phyloP scores from a whole-genome alignment of 208 protist genomes.

The Crithidia bombi region DNA sequence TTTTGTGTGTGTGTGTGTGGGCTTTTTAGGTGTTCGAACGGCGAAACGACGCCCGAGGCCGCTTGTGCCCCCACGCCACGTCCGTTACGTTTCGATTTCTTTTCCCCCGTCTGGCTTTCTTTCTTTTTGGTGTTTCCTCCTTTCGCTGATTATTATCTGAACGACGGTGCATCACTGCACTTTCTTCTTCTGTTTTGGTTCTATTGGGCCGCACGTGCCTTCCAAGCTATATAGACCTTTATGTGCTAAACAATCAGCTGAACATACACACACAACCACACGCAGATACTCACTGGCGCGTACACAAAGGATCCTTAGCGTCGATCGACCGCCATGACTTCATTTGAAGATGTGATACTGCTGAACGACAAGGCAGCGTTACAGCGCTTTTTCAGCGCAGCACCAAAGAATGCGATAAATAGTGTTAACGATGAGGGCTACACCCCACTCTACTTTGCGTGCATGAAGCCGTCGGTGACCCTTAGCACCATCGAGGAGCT shows the following conservation, averaged over 20 bases:
- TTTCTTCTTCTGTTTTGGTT: neutral
- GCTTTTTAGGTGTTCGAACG: too few species aligned
- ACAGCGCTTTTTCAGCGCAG: slow-evolving; percentile 13
- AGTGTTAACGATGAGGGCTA: slow-evolving; percentile 58
- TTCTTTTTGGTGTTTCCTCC: too few species aligned
- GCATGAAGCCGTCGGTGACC: slow-evolving; percentile 73
- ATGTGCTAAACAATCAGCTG: too few species aligned
- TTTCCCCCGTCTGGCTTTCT: too few species aligned
- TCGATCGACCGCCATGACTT: slow-evolving; percentile 13
- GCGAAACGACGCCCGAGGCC: too few species aligned
- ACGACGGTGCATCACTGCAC: neutral
- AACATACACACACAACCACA: too few species aligned
- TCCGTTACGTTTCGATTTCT: too few species aligned
- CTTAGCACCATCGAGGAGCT: slow-evolving; percentile 52
- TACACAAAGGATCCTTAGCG: neutral
- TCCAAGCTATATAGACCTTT: too few species aligned
- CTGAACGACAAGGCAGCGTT: slow-evolving; percentile 35
- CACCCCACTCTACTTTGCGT: slow-evolving; percentile 84
- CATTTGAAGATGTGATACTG: slow-evolving; percentile 35
- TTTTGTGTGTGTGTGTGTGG: too few species aligned
- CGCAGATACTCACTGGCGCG: neutral
- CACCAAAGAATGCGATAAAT: slow-evolving; percentile 36
- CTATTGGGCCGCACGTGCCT: too few species aligned
- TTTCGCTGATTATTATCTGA: too few species aligned
- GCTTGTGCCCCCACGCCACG: too few species aligned